Conservation (phyloP, 345 rosid species). For the Eucalyptus pumila region DNA sequence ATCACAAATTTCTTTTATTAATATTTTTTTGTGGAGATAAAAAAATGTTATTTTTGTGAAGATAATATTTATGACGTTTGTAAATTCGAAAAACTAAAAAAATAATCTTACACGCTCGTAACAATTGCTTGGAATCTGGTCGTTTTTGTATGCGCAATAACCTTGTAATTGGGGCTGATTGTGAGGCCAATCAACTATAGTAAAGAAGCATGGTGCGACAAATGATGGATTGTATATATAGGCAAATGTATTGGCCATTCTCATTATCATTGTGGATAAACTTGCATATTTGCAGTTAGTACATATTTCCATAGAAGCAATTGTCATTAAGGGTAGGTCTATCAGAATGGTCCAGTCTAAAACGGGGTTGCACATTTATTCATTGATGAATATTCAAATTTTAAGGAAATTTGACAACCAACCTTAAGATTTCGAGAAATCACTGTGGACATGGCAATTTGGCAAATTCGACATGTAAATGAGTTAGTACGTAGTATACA, state of each 20-base stretch:
- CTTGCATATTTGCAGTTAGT: neutral
- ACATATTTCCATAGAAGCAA: neutral
- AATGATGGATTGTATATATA: neutral
- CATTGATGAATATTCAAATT: neutral
- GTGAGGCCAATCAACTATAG: neutral
- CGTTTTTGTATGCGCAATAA: neutral
- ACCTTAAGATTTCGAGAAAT: neutral
- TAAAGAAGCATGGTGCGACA: neutral
- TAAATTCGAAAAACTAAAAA: neutral
- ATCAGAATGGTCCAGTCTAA: neutral
- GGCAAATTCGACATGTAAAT: neutral
- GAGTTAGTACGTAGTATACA: neutral
- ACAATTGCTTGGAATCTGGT: neutral
- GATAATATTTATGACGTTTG: neutral
- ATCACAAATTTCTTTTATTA: neutral
- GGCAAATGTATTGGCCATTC: neutral
- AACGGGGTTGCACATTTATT: neutral
- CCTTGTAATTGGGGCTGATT: neutral
- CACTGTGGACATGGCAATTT: neutral
- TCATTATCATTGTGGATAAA: neutral
- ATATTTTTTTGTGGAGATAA: neutral
- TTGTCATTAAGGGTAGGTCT: neutral
- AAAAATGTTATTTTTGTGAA: neutral
- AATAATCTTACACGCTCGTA: neutral
- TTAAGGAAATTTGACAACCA: neutral